These are phyloP conservation scores for Persicaria maculosa DNA, from an alignment of 148 eudicot genomes.

Conservation along the genomic window DNA sequence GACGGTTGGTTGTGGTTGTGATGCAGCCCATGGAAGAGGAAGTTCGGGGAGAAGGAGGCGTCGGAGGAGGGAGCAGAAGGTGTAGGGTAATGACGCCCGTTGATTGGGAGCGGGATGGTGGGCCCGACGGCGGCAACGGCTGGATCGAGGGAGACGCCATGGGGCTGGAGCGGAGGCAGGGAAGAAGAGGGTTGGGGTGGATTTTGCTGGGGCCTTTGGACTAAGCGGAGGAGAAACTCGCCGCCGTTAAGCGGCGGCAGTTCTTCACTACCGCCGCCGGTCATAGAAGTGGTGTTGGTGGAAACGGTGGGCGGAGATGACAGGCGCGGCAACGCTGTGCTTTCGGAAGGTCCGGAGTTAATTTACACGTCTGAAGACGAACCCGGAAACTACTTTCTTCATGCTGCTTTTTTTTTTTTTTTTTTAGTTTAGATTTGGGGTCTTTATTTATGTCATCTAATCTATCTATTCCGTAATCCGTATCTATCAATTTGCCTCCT, in stretches of 20 bases:
- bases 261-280: constrained; percentile 46
- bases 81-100: constrained; percentile 12
- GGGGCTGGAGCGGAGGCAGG: constrained; percentile 8
- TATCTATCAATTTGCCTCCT: too few relatives aligned
- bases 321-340: background rate
- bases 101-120: constrained; percentile 20
- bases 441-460: too few relatives aligned
- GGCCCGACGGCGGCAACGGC: constrained; percentile 81
- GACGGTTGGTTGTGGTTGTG: constrained; percentile 18
- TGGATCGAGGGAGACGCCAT: constrained; percentile 39
- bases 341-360: too few relatives aligned
- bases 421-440: too few relatives aligned
- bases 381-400: too few relatives aligned
- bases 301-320: background rate
- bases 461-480: too few relatives aligned
- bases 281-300: constrained; percentile 17
- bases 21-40: constrained; percentile 27
- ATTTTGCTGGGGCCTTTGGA: constrained; percentile 31
- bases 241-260: constrained; percentile 28
- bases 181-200: constrained; percentile 22
- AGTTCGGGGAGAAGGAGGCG: constrained; percentile 31
- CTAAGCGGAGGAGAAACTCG: constrained; percentile 60
- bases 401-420: too few relatives aligned
- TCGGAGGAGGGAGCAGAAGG: constrained; percentile 15
- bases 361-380: too few relatives aligned